Evolutionary conservation across 768 basidiomycete genomes (phyloP).

Genomic region (Macrolepiota fuliginosa): DNA sequence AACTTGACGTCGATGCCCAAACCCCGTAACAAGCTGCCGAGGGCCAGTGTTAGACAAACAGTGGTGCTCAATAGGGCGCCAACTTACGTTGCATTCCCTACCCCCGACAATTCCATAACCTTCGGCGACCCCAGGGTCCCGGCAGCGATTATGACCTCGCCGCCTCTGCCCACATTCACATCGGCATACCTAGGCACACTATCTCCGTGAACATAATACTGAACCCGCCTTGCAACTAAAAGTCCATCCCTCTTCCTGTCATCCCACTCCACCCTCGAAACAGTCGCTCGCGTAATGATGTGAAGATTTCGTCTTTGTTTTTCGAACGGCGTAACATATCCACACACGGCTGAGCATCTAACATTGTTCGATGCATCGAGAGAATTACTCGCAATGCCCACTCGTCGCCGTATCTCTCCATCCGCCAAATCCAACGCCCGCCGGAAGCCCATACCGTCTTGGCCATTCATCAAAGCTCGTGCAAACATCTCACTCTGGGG

Average conservation of each 20-base stretch:
- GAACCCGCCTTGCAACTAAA: slow-evolving; percentile 44
- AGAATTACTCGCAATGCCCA: slow-evolving; percentile 28
- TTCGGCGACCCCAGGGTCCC: slow-evolving; percentile 42
- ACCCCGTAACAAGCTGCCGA: slow-evolving; percentile 34
- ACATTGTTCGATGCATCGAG: slow-evolving; percentile 30
- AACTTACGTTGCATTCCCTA: slow-evolving; percentile 29
- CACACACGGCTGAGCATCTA: slow-evolving; percentile 29
- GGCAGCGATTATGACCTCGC: slow-evolving; percentile 51
- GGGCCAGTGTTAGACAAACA: background rate
- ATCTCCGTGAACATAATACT: slow-evolving; percentile 30
- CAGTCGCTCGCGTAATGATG: slow-evolving; percentile 54
- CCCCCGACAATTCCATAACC: slow-evolving; percentile 29
- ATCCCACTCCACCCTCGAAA: slow-evolving; percentile 48
- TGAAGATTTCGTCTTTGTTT: slow-evolving; percentile 42
- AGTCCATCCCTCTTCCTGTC: slow-evolving; percentile 22
- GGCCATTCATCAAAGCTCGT: slow-evolving; percentile 14
- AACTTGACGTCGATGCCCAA: slow-evolving; percentile 41
- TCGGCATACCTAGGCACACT: slow-evolving; percentile 20
- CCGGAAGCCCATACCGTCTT: slow-evolving; percentile 14
- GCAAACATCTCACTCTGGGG: slow-evolving; percentile 27
- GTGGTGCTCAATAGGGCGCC: background rate
- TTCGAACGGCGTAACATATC: slow-evolving; percentile 27
- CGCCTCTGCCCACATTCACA: slow-evolving; percentile 38
- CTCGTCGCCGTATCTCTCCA: slow-evolving; percentile 23
- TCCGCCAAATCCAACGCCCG: slow-evolving; percentile 24